Conservation (phyloP, 176 grass and related monocot species). For the Dendrocalamus sinicus region DNA sequence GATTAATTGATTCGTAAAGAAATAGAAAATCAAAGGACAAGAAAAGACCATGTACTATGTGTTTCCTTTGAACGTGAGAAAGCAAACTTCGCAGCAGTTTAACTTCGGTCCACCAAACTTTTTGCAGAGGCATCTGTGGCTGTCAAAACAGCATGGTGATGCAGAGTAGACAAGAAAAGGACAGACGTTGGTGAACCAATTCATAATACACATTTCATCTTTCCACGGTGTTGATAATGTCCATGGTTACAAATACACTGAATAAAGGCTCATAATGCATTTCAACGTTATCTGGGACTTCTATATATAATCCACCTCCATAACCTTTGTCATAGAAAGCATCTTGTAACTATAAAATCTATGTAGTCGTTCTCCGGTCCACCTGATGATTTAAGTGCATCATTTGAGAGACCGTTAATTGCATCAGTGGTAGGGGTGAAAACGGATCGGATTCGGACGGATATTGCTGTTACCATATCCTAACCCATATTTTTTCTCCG, state of each 20-base stretch:
- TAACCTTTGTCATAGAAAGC: background rate
- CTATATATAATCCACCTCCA: background rate
- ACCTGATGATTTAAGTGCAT: background rate
- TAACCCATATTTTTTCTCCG: too few relatives aligned
- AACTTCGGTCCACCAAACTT: too few relatives aligned
- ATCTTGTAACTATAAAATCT: background rate
- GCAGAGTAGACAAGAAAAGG: too few relatives aligned
- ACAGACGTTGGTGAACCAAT: background rate
- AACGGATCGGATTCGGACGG: too few relatives aligned
- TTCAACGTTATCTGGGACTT: background rate
- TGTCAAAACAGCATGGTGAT: too few relatives aligned
- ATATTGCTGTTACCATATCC: too few relatives aligned
- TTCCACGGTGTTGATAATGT: background rate
- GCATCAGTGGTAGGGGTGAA: background rate
- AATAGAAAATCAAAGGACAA: background rate
- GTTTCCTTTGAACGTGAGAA: background rate
- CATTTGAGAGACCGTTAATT: background rate
- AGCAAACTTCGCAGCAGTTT: background rate
- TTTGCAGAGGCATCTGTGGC: too few relatives aligned
- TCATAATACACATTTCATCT: background rate
- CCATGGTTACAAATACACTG: background rate
- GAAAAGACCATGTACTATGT: too few relatives aligned
- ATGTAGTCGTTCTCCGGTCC: background rate
- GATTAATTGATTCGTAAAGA: background rate
- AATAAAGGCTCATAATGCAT: background rate